Base-by-base conservation (phyloP, 306 rosid species). In the Luffa acutangula region DNA sequence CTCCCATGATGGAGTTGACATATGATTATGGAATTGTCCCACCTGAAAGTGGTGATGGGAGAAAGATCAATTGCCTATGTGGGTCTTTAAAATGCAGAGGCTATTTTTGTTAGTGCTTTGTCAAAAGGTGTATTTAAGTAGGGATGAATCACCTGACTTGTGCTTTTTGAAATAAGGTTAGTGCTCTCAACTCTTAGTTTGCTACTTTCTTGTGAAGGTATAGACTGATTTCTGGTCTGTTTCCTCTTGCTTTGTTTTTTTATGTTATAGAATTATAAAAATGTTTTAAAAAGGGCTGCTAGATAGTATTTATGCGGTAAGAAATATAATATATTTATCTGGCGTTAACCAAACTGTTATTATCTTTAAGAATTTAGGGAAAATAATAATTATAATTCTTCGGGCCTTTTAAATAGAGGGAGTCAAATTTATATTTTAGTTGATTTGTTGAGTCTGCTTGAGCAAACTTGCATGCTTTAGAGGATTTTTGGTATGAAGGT, bases 1-100 rank as follows among this genome's bases (percentile, higher is more conserved):
- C 97, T 85, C 97, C 97, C 13, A 88, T 90, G 98, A 82, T 87
- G 67, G 98, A 94, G 89, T 83, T 94, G 89, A 89, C 98, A 21
- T 94, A 87, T 83, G 98, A 94, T 86, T 94, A 94, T 82, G 98
- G 97, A 65, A 73, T 77, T 46, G 89, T 87, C 75, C 83, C 85
- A 39, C 86, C 86, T 78, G 96, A 88, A 18, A 88, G 86, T 51
- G 84, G 78, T 41, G 89, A 87, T 25, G 93, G 83, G 78, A 88
- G 80, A 91, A 92, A 92, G 88, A 90, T 89, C 83, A 86, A 87
- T 81, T 94, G 98, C 92, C 80, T 87, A 18, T 94, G 98, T 58
- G 96, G 89, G 81, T 87, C 98, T 64, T 49, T 25, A 6, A 92
- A 81, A 81, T 94, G 98, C 89, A 86, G 89, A 84, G 93, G 87